Evolutionary conservation across 805 yeast genomes (phyloP).

Genomic region (Wickerhamomyces hampshirensis): DNA sequence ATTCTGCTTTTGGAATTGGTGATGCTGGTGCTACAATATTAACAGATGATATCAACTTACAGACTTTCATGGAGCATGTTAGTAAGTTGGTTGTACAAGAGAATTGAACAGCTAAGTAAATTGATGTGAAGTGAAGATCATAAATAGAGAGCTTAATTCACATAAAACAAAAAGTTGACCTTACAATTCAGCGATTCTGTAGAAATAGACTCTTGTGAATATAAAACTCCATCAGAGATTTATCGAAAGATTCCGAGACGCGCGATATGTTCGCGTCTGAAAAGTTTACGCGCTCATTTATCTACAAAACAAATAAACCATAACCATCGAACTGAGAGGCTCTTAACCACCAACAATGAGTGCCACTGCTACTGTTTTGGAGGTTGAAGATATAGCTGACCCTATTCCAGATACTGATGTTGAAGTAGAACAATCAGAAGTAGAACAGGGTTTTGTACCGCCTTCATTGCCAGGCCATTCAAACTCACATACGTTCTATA

Average conservation of each 20-base stretch:
- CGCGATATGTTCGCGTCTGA: background rate
- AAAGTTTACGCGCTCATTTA: background rate
- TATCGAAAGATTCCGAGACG: no score
- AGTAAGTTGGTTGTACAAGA: conserved; percentile 20
- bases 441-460: conserved; percentile 22
- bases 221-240: no score
- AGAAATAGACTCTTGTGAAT: no score
- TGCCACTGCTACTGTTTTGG: background rate
- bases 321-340: no score
- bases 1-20: conserved; percentile 29
- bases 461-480: conserved; percentile 39
- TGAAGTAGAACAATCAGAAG: background rate
- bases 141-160: background rate
- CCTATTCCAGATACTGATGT: background rate
- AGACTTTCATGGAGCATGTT: conserved; percentile 32
- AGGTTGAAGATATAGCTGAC: background rate
- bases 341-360: no score
- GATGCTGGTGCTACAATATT: conserved; percentile 37
- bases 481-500: conserved; percentile 43
- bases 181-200: no score
- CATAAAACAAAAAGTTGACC: no score
- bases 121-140: background rate
- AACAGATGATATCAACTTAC: conserved; percentile 46
- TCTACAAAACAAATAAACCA: no score
- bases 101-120: background rate